Evolutionary conservation across 306 rosid genomes (phyloP), one percentile per base, ranked within the genome.

Genomic region (Corylus heterophylla): DNA sequence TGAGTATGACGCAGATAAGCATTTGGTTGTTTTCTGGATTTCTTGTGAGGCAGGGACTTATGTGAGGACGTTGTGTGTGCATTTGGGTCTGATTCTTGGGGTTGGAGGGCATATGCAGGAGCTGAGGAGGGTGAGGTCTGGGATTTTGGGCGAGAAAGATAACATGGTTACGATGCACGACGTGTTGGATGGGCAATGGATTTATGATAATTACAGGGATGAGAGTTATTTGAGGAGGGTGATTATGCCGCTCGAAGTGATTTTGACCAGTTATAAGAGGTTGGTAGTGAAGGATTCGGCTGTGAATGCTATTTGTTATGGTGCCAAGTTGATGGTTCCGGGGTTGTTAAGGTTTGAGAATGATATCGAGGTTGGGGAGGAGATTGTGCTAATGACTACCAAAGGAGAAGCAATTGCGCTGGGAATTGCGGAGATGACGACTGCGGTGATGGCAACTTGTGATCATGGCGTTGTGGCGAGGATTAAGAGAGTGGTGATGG

Each of bases 401-500:
- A 92, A 92, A 66, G 97, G 94, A 0, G 97, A 92, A 76, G 97
- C 97, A 5, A 80, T 92, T 79, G 97, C 97, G 1, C 84, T 92
- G 84, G 97, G 97, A 22, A 90, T 92, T 80, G 94, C 97, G 17
- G 97, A 92, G 87, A 92, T 90, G 97, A 92, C 97, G 4, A 92
- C 97, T n/a, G 89, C 94, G 12, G 97, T 92, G 54, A 90, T 92
- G 91, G 92, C 97, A 1, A 92, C 97, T 80, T 92, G 97, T 82
- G 97, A 92, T 82, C 97, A 92, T 76, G 97, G 97, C 11, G 77
- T 88, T 17, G 97, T 92, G n/a, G 97, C 97, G 0, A 92, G 83
- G 91, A 90, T 92, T 81, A 92, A 92, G 88, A 88, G 97, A 77
- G 98, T 93, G 5, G 98, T 93, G 29, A 93, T 93, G 98, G 98